These are phyloP conservation scores for Penicillium sp. DNA, from an alignment of 2,329 filamentous ascomycete species.

Conservation along the genomic window DNA sequence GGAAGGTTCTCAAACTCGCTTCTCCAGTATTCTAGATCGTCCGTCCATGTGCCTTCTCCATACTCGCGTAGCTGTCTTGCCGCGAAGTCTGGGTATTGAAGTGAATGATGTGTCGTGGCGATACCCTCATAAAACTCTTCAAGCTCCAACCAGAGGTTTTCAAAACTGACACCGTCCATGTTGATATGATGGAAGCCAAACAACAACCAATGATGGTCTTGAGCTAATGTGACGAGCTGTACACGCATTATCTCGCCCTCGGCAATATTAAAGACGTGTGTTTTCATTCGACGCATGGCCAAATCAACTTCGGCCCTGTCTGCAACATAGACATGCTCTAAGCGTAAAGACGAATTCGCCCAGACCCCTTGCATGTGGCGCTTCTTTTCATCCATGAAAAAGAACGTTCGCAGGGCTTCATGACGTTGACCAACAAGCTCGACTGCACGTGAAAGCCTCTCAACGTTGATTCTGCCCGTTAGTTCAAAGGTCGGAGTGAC, in stretches of 20 bases:
- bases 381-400: constrained; percentile 29
- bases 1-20: constrained; percentile 20
- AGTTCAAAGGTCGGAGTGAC: constrained; percentile 42
- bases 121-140: constrained; percentile 50
- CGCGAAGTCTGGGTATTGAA: constrained; percentile 49
- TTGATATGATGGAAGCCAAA: constrained; percentile 58
- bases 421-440: constrained; percentile 37
- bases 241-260: constrained; percentile 40
- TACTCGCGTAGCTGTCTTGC: constrained; percentile 38
- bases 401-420: constrained; percentile 43
- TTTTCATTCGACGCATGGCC: constrained; percentile 31
- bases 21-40: constrained; percentile 33
- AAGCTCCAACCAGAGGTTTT: constrained; percentile 54
- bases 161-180: constrained; percentile 56
- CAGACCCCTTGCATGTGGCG: constrained; percentile 33
- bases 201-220: constrained; percentile 49
- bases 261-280: constrained; percentile 48
- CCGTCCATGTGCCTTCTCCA: constrained; percentile 35
- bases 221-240: constrained; percentile 17
- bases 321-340: constrained; percentile 34
- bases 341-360: constrained; percentile 30
- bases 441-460: constrained; percentile 44
- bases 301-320: constrained; percentile 29
- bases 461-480: constrained; percentile 40
- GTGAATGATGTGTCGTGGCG: constrained; percentile 26